A percentile compares a stretch with the other conserved stretches of the same genome.
These are phyloP conservation scores for Blumeriella jaapii DNA, from an alignment of 2,329 filamentous ascomycete genomes.

Conservation along the genomic window DNA sequence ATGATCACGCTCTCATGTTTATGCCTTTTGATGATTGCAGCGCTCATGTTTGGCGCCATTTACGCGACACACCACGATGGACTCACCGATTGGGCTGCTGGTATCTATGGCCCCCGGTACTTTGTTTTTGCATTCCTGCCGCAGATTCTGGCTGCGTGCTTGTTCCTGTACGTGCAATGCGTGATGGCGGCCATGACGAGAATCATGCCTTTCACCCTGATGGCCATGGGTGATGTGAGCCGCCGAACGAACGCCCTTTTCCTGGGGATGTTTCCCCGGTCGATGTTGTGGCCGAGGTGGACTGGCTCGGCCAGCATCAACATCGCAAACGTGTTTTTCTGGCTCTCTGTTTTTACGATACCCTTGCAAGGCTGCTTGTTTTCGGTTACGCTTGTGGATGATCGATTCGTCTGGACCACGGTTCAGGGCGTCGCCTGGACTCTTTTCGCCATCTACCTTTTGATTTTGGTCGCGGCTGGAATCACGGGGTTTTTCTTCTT, in stretches of 20 bases:
- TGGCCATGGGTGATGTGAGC: constrained; percentile 52
- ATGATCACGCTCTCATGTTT: constrained; percentile 49
- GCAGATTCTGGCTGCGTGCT: constrained; percentile 57
- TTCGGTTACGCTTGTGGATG: constrained; percentile 45
- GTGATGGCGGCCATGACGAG: constrained; percentile 65
- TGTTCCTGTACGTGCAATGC: constrained; percentile 68
- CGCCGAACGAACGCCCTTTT: constrained; percentile 56
- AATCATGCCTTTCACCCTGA: constrained; percentile 64
- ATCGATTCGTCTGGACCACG: constrained; percentile 66
- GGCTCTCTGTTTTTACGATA: constrained; percentile 69
- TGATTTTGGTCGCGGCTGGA: constrained; percentile 47
- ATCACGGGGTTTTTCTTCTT: constrained; percentile 55
- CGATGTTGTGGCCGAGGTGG: constrained; percentile 56
- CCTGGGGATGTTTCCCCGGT: constrained; percentile 45
- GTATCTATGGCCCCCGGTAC: constrained; percentile 61
- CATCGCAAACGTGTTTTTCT: constrained; percentile 55
- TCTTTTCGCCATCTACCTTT: constrained; percentile 59
- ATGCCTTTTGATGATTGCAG: constrained; percentile 59
- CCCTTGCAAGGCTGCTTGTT: constrained; percentile 73
- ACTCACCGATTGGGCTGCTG: constrained; percentile 52
- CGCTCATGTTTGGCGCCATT: constrained; percentile 59
- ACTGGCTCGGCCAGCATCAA: constrained; percentile 58
- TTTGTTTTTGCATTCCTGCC: constrained; percentile 83
- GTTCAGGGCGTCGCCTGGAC: constrained; percentile 72
- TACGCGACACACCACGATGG: constrained; percentile 54